Conservation (phyloP, 1,284 basidiomycete species). For the Marasmius sp. region DNA sequence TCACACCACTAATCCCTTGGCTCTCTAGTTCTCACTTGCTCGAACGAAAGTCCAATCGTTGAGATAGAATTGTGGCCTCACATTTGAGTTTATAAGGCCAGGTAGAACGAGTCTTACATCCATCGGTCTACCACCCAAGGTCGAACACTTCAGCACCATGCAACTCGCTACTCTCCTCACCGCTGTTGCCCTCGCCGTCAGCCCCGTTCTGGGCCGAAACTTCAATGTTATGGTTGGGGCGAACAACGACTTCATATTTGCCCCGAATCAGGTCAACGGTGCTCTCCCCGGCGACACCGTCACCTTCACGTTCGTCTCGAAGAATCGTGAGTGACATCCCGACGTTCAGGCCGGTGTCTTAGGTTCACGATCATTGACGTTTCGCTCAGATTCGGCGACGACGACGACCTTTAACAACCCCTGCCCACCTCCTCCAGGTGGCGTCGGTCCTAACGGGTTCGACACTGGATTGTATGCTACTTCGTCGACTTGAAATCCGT, state of each 20-base stretch:
- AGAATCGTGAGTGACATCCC: conserved; percentile 6
- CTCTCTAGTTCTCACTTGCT: no score
- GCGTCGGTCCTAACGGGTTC: conserved; percentile 13
- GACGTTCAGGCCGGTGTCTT: background rate
- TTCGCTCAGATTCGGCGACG: conserved; percentile 8
- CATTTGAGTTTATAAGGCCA: no score
- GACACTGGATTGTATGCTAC: conserved; percentile 18
- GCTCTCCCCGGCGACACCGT: conserved; percentile 8
- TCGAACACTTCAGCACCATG: background rate
- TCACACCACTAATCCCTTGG: no score
- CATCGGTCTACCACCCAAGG: no score
- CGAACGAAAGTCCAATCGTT: no score
- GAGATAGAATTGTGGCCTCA: no score
- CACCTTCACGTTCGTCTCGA: conserved; percentile 12
- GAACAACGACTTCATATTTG: conserved; percentile 7
- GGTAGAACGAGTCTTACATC: no score
- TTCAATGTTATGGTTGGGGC: conserved; percentile 7
- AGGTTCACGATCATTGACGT: background rate
- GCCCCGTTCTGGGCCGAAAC: background rate
- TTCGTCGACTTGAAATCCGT: background rate
- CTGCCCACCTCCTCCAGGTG: conserved; percentile 15
- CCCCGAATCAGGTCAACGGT: conserved; percentile 3
- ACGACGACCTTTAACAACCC: conserved; percentile 10
- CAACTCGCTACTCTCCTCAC: background rate
- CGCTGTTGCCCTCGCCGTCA: background rate